phyloP scores from a whole-genome alignment of 495 filamentous ascomycete genomes.

The Aspergillus biplanus region DNA sequence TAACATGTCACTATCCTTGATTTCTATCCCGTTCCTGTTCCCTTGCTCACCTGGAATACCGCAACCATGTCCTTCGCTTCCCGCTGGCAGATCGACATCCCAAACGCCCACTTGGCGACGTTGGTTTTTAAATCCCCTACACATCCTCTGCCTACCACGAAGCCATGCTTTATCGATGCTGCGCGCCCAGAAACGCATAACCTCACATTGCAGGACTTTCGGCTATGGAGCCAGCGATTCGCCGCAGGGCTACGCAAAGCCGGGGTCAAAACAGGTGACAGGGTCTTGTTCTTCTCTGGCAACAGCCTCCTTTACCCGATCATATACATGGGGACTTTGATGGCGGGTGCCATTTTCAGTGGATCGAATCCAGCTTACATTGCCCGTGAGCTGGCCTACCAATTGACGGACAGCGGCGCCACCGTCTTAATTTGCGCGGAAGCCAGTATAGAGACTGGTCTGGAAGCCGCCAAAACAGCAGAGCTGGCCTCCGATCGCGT shows the following conservation, averaged over 20 bases:
- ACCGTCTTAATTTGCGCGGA: slow-evolving; percentile 64
- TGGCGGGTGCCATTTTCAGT: slow-evolving; percentile 78
- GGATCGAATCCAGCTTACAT: slow-evolving; percentile 77
- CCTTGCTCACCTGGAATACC: too few species aligned
- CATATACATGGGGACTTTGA: slow-evolving; percentile 70
- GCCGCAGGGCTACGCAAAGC: slow-evolving; percentile 67
- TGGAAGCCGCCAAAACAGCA: slow-evolving; percentile 45
- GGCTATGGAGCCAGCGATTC: slow-evolving; percentile 69
- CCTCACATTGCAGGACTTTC: slow-evolving; percentile 59
- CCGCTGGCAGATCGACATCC: slow-evolving; percentile 49
- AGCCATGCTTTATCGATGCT: slow-evolving; percentile 55
- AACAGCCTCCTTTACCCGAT: slow-evolving; percentile 75
- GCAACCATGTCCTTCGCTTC: slow-evolving; percentile 53
- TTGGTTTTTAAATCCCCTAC: slow-evolving; percentile 52
- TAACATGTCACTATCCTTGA: too few species aligned
- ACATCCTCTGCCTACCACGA: slow-evolving; percentile 41
- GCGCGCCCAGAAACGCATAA: slow-evolving; percentile 56
- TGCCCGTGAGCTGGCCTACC: slow-evolving; percentile 69
- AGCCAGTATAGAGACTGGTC: slow-evolving; percentile 40
- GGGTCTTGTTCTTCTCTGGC: slow-evolving; percentile 70
- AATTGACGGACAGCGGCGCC: slow-evolving; percentile 70
- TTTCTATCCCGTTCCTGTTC: too few species aligned
- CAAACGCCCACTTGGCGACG: slow-evolving; percentile 50
- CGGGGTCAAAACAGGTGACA: slow-evolving; percentile 69
- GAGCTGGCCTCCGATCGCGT: slow-evolving; percentile 41